phyloP scores from a whole-genome alignment of 1,284 basidiomycete species.

The Fomes fomentarius region DNA sequence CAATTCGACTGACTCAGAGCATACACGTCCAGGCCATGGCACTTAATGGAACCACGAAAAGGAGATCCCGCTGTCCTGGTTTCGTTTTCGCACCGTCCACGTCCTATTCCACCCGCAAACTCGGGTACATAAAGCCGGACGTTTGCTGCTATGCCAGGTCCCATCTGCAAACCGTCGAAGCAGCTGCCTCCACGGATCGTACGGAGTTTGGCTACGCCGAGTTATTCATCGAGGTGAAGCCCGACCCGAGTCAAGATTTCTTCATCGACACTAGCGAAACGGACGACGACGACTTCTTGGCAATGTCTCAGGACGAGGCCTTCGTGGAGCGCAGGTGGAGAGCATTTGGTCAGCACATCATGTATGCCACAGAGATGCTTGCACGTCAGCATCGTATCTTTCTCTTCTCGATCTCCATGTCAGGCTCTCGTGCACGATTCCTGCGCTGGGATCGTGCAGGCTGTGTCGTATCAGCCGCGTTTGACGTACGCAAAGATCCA shows the following conservation, averaged over 20 bases:
- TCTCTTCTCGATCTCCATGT: conserved; percentile 32
- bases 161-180: neutral
- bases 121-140: conserved; percentile 10
- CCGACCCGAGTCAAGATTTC: neutral
- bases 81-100: conserved; percentile 7
- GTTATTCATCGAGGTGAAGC: conserved; percentile 10
- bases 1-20: neutral
- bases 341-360: conserved; percentile 8
- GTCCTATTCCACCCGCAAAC: neutral
- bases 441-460: conserved; percentile 36
- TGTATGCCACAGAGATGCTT: conserved; percentile 10
- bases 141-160: conserved; percentile 3
- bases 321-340: neutral
- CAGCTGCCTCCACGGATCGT: neutral
- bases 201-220: conserved; percentile 10
- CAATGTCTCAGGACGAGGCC: neutral
- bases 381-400: conserved; percentile 16
- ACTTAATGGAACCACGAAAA: neutral
- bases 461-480: conserved; percentile 29
- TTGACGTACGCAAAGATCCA: conserved; percentile 28
- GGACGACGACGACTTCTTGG: neutral
- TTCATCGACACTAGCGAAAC: neutral
- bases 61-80: neutral
- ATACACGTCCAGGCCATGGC: neutral
- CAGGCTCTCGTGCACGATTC: conserved; percentile 27